Evolutionary conservation across 768 basidiomycete genomes (phyloP), one percentile per base, ranked within the genome.

Genomic region (Vararia minispora): DNA sequence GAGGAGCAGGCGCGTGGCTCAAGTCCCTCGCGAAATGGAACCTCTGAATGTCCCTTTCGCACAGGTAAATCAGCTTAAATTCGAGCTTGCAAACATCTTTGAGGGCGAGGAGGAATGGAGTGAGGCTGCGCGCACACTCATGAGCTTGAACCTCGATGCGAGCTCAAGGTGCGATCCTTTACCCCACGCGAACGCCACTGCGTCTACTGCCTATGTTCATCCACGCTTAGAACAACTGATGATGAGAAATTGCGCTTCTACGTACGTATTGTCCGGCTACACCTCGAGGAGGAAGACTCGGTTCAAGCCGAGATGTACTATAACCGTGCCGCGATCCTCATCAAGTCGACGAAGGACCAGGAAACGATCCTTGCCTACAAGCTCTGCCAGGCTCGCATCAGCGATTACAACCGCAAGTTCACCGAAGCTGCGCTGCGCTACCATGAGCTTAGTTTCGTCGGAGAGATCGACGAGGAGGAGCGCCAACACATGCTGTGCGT

Each of bases 281-380:
- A 95, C 14, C 71, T 99, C 24, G 94, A 99, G 64, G 91, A 95
- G 39, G 91, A 94, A 56, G 94, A 99, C 53, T 89, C 87, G 4
- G 83, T 92, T 2, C 87, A 91, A 58, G 95, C 95, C n/a, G 94
- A 98, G 56, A 87, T 90, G 2, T 98, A 91, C 61, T 94, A 94
- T 59, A 94, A 92, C 53, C 85, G 95, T 39, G 95, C 95, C 14
- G 87, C 90, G 1, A 73, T 91, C 16, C 72, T 97, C 16, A 79
- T 88, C 17, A 84, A 90, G 56, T 75, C 79, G 12, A 75, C 83
- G 27, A 68, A 65, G 12, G 79, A 97, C 60, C 78, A 75, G 50
- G 85, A 82, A 55, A 84, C 80, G 11, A 67, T 80, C 26, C 70
- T 94, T 17, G 71, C 78, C 50, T 92, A 86, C 67, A 94, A 91